A percentile compares a stretch with the other conserved stretches of the same genome.
Conservation (phyloP, 179 eudicot species). For the Amaranthus tricolor region DNA sequence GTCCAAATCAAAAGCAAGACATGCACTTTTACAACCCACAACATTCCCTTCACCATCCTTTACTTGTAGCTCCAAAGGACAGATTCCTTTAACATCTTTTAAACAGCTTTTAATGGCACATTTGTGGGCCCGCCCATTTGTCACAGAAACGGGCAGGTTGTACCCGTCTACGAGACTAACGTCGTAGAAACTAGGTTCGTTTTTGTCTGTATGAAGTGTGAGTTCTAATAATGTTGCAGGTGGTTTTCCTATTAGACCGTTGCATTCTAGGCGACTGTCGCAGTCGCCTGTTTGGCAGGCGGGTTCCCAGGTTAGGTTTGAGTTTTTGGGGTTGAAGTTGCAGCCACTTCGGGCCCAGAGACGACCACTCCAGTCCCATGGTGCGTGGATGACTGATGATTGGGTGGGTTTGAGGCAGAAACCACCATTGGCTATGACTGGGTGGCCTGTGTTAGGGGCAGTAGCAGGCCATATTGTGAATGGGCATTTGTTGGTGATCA, state of each 20-base stretch:
- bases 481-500: constrained; percentile 61
- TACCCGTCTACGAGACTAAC: constrained; percentile 85
- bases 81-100: constrained; percentile 42
- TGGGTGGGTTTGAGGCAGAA: constrained; percentile 50
- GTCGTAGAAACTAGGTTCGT: constrained; percentile 59
- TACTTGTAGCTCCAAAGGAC: constrained; percentile 61
- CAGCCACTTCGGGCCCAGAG: constrained; percentile 81
- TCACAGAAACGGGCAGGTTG: constrained; percentile 60
- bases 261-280: constrained; percentile 51
- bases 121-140: constrained; percentile 15
- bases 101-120: constrained; percentile 56
- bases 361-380: constrained; percentile 68
- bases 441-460: constrained; percentile 67
- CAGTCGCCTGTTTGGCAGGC: constrained; percentile 79
- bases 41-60: constrained; percentile 36
- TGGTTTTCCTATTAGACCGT: constrained; percentile 59
- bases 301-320: constrained; percentile 20
- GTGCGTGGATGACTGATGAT: constrained; percentile 37
- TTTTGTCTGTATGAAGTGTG: constrained; percentile 44
- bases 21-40: constrained; percentile 81
- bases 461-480: constrained; percentile 83
- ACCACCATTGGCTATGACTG: constrained; percentile 59
- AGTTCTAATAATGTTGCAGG: constrained; percentile 69
- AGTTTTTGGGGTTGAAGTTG: constrained; percentile 30
- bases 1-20: constrained; percentile 61